Evolutionary conservation across 2,329 filamentous ascomycete genomes (phyloP).

Genomic region (Hypoxylon sp.): DNA sequence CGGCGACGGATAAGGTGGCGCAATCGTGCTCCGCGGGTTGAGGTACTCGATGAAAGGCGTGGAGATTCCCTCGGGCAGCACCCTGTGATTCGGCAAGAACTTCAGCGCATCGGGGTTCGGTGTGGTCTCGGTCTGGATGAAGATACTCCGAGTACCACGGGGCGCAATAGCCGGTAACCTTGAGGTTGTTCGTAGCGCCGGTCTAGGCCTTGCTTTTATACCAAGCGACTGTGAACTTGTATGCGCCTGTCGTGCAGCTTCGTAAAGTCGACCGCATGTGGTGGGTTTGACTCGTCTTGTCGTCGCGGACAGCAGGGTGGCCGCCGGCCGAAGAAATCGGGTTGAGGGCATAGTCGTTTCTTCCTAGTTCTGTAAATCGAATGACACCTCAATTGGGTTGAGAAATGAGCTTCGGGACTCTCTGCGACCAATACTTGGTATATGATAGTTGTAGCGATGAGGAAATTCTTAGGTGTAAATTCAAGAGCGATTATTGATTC

Average conservation of each 20-base stretch:
- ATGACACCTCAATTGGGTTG: neutral
- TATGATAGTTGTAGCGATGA: neutral
- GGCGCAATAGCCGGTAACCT: constrained; percentile 45
- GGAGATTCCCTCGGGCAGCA: constrained; percentile 81
- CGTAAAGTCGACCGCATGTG: constrained; percentile 47
- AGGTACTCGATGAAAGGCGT: constrained; percentile 93
- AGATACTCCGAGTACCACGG: constrained; percentile 79
- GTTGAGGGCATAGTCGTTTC: constrained; percentile 45
- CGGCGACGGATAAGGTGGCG: constrained; percentile 90
- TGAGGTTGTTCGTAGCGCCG: constrained; percentile 29
- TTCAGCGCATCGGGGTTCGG: constrained; percentile 97
- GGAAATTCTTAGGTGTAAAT: constrained; percentile 20
- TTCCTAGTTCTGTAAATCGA: neutral
- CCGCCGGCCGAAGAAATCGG: constrained; percentile 50
- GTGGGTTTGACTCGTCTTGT: constrained; percentile 40
- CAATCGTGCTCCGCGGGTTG: constrained; percentile 86
- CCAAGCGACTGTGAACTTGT: constrained; percentile 49
- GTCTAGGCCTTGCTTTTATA: constrained; percentile 44
- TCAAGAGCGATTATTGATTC: constrained; percentile 24
- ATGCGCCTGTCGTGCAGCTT: constrained; percentile 52
- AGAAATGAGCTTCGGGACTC: neutral
- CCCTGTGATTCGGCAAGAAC: constrained; percentile 90
- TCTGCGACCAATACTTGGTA: neutral
- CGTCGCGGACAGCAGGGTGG: constrained; percentile 48
- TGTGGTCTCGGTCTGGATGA: constrained; percentile 96